Evolutionary conservation across 1,284 basidiomycete species (phyloP).

Genomic region (Apiotrichum gracile): DNA sequence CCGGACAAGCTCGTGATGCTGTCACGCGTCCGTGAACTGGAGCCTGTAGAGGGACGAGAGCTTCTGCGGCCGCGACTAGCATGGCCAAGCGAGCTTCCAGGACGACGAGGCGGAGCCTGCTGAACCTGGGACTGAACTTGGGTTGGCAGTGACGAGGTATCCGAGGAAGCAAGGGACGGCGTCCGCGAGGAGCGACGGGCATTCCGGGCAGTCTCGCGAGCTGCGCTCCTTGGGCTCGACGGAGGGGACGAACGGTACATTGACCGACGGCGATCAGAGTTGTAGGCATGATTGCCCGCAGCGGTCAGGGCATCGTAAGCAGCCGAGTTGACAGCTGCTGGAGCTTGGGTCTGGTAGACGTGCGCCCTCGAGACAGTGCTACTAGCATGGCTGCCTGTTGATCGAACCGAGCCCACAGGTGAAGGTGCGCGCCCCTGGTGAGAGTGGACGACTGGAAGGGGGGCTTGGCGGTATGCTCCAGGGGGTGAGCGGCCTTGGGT

Average conservation of each 20-base stretch:
- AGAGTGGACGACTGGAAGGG: too few relatives aligned
- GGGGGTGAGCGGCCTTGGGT: too few relatives aligned
- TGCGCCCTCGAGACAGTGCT: too few relatives aligned
- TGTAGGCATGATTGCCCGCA: neutral
- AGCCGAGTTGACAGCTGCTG: neutral
- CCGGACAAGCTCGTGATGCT: neutral
- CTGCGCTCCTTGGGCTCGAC: neutral
- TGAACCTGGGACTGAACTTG: too few relatives aligned
- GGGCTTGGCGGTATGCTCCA: too few relatives aligned
- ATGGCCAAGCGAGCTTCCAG: neutral
- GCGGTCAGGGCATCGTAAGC: neutral
- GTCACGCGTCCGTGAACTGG: neutral
- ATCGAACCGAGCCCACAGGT: too few relatives aligned
- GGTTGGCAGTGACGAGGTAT: neutral
- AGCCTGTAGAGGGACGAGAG: neutral
- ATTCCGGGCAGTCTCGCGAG: neutral
- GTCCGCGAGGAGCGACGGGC: neutral
- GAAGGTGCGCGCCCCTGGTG: too few relatives aligned
- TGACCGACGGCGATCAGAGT: neutral
- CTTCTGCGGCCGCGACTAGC: neutral
- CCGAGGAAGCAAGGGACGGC: neutral
- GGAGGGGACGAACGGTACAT: slow-evolving; percentile 1
- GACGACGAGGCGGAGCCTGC: neutral
- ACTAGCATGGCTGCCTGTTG: too few relatives aligned
- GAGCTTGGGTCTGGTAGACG: neutral